Percentiles rank a stretch among this genome's conserved stretches.
Evolutionary conservation across 352 stramenopile species (phyloP).

Genomic region (Phytophthora citrophthora): DNA sequence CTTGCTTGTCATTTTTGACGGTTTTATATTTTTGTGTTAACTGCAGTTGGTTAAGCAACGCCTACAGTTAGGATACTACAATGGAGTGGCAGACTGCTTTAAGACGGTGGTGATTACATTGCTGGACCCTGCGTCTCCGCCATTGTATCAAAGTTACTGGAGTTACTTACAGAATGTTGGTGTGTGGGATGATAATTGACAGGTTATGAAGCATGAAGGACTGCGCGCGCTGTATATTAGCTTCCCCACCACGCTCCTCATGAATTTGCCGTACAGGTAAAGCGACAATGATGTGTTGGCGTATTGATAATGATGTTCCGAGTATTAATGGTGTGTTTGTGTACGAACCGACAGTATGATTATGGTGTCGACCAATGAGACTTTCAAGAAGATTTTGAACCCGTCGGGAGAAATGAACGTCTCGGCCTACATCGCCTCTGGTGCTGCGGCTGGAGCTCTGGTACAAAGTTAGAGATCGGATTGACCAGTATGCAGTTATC

Average conservation of each 20-base stretch:
- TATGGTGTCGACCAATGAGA: constrained; percentile 98
- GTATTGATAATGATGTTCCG: no score
- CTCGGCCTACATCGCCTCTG: constrained; percentile 92
- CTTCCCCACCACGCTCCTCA: constrained; percentile 98
- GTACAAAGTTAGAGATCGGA: constrained; percentile 48
- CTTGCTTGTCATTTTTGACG: background rate
- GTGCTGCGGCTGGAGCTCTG: constrained; percentile 92
- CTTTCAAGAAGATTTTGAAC: constrained; percentile 94
- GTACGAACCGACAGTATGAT: constrained; percentile 82
- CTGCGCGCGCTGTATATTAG: constrained; percentile 91
- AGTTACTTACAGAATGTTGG: constrained; percentile 16
- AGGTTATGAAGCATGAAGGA: constrained; percentile 83
- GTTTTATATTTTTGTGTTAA: background rate
- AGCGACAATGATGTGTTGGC: no score
- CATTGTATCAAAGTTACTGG: constrained; percentile 16
- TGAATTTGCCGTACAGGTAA: constrained; percentile 97
- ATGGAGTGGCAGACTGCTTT: constrained; percentile 91
- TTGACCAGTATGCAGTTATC: background rate
- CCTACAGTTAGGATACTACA: constrained; percentile 99
- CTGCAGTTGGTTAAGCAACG: constrained; percentile 97
- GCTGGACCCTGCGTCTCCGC: constrained; percentile 17
- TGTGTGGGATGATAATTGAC: background rate
- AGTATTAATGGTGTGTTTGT: constrained; percentile 1
- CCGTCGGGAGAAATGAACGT: constrained; percentile 89
- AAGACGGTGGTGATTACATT: constrained; percentile 62